Evolutionary conservation across 331 rosid species (phyloP).

Genomic region (Arachis monticola): DNA sequence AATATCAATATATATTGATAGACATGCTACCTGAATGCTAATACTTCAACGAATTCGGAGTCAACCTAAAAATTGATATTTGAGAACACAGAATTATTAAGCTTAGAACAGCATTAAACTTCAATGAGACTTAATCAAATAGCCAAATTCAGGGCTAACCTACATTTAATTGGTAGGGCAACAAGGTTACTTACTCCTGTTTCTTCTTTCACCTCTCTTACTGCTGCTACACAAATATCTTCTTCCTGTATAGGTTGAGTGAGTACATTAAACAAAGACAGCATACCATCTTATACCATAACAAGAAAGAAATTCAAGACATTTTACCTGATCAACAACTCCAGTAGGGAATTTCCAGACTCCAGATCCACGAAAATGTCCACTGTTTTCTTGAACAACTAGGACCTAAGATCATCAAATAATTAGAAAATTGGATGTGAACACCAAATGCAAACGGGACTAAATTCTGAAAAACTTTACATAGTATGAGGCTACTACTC

Average conservation of each 20-base stretch:
- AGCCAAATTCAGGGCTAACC: not conserved
- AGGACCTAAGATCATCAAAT: slow-evolving; percentile 53
- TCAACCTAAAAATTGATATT: slow-evolving; percentile 63
- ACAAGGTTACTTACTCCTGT: slow-evolving; percentile 67
- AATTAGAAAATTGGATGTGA: slow-evolving; percentile 9
- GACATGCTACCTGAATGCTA: slow-evolving; percentile 67
- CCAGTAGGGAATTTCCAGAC: slow-evolving; percentile 89
- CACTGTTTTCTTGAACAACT: slow-evolving; percentile 76
- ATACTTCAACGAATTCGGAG: slow-evolving; percentile 68
- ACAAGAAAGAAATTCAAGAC: slow-evolving; percentile 2
- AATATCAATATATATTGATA: not conserved
- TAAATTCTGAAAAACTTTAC: slow-evolving; percentile 19
- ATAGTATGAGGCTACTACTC: not conserved
- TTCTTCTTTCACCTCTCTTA: slow-evolving; percentile 86
- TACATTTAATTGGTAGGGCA: slow-evolving; percentile 2
- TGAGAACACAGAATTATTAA: slow-evolving; percentile 28
- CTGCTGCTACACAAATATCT: slow-evolving; percentile 71
- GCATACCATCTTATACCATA: slow-evolving; percentile 1
- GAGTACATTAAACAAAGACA: slow-evolving; percentile 14
- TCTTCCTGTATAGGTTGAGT: slow-evolving; percentile 63
- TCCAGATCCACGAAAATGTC: slow-evolving; percentile 53
- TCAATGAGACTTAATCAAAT: not conserved
- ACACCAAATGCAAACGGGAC: slow-evolving; percentile 7
- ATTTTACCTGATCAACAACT: slow-evolving; percentile 68
- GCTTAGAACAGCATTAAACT: slow-evolving; percentile 1